These are phyloP conservation scores for Lojkania enalia DNA, from an alignment of 2,329 filamentous ascomycete genomes.

Conservation along the genomic window DNA sequence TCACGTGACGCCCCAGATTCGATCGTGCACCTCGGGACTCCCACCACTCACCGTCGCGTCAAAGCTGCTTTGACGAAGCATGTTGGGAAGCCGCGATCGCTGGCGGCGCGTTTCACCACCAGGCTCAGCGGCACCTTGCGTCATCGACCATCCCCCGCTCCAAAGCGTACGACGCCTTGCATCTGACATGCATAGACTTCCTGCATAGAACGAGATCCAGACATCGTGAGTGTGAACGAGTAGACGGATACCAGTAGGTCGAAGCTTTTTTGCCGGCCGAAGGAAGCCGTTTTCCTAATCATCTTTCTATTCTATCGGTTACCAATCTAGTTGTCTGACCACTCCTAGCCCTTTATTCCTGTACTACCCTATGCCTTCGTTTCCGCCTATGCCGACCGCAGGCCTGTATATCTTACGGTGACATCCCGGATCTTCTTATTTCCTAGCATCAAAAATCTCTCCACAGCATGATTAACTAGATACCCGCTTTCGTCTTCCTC, in stretches of 20 bases:
- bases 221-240: too few species aligned
- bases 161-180: constrained; percentile 11
- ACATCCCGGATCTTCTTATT: constrained; percentile 15
- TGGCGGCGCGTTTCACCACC: too few species aligned
- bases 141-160: constrained; percentile 5
- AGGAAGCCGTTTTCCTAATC: too few species aligned
- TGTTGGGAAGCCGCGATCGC: neutral
- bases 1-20: neutral
- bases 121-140: neutral
- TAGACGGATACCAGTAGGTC: too few species aligned
- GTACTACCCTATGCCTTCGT: too few species aligned
- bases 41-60: neutral
- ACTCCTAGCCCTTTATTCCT: too few species aligned
- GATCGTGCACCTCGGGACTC: neutral
- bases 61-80: neutral
- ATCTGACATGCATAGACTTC: constrained; percentile 12
- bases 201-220: constrained; percentile 3
- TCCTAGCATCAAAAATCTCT: constrained; percentile 11
- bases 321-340: constrained; percentile 8
- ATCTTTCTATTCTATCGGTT: too few species aligned
- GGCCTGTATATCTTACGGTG: constrained; percentile 23
- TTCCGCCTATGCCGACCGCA: constrained; percentile 25
- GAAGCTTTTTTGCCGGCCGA: too few species aligned
- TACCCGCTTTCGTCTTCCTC: constrained; percentile 5
- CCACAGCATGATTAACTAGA: neutral